Evolutionary conservation across 192 early-diverging fungal genomes (phyloP), one percentile per base, ranked within the genome.

Genomic region (Mortierella hygrophila): DNA sequence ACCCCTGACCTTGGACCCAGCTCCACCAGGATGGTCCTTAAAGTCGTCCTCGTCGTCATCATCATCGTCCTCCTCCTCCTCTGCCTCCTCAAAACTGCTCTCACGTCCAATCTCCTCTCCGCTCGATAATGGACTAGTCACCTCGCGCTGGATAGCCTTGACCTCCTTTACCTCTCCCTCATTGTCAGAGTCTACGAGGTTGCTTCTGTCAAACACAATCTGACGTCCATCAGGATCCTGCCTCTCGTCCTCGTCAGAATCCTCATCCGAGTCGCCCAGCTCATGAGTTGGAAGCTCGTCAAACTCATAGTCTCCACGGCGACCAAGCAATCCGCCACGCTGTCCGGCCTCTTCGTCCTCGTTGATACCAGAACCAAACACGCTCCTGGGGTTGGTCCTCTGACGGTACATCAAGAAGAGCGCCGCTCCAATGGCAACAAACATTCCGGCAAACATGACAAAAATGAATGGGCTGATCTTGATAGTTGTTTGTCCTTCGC

Each of bases 371-470:
- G 60, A 18, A 37, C 79, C 79, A 70, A 86, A 86, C 16, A 86
- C 40, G 57, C 55, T 81, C 41, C 79, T 46, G 13, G 84, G 79
- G 75, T 86, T 77, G 70, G 78, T 77, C 1, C 84, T 55, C n/a
- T 86, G 84, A 21, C 84, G 84, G 35, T 86, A 52, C 84, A 86
- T 86, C 71, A 86, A 41, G 76, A 86, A 81, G 3, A 86, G 42
- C 2, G 84, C 84, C 6, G 60, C 84, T n/a, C 79, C 84, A 26
- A 86, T 86, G 9, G 84, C 84, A n/a, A 77, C 68, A 86, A 86
- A 81, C 84, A 86, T 86, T 35, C 84, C 84, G 21, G 15, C 84
- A 86, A 86, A 86, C 84, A 86, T 86, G 6, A 86, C 72, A 70
- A 75, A 81, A 41, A 86, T 81, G 41, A 86, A 81, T 20, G 84